A percentile compares a stretch with the other conserved stretches of the same genome.
Evolutionary conservation across 805 yeast genomes (phyloP).

Genomic region (Wickerhamomyces ciferrii): DNA sequence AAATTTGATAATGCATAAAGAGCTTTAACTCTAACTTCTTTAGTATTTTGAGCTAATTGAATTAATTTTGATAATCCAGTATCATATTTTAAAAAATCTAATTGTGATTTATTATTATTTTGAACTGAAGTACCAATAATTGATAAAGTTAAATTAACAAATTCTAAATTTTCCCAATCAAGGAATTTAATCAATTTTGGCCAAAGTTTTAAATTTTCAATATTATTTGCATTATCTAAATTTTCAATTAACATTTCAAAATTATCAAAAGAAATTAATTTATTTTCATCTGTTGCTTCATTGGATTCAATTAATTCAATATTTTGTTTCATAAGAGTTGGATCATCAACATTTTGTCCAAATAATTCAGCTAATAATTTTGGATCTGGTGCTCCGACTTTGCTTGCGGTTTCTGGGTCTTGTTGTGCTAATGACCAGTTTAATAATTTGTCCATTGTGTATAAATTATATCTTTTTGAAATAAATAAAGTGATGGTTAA

Average conservation of each 20-base stretch:
- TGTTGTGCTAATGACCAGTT: slow-evolving; percentile 91
- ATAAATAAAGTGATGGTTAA: too few relatives aligned
- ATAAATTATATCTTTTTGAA: not conserved
- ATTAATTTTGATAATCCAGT: slow-evolving; percentile 44
- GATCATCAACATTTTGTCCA: slow-evolving; percentile 78
- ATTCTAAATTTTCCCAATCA: slow-evolving; percentile 32
- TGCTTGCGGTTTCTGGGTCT: slow-evolving; percentile 60
- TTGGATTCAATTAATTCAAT: slow-evolving; percentile 53
- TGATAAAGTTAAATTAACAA: slow-evolving; percentile 61
- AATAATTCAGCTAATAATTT: slow-evolving; percentile 72
- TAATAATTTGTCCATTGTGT: slow-evolving; percentile 75
- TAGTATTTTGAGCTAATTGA: slow-evolving; percentile 26
- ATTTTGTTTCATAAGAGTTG: slow-evolving; percentile 78
- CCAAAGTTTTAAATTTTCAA: slow-evolving; percentile 84
- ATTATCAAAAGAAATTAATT: slow-evolving; percentile 77
- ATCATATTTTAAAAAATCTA: slow-evolving; percentile 50
- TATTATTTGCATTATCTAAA: slow-evolving; percentile 90
- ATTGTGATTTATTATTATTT: slow-evolving; percentile 76
- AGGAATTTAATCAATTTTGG: slow-evolving; percentile 54
- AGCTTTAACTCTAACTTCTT: slow-evolving; percentile 49
- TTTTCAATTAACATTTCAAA: slow-evolving; percentile 93
- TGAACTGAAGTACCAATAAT: slow-evolving; percentile 90
- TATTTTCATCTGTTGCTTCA: slow-evolving; percentile 56
- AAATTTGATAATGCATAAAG: slow-evolving; percentile 74
- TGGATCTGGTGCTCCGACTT: slow-evolving; percentile 74